A percentile compares a stretch with the other conserved stretches of the same genome.
Conservation (phyloP, 2,329 filamentous ascomycete species). For the Mariannaea elegans region DNA sequence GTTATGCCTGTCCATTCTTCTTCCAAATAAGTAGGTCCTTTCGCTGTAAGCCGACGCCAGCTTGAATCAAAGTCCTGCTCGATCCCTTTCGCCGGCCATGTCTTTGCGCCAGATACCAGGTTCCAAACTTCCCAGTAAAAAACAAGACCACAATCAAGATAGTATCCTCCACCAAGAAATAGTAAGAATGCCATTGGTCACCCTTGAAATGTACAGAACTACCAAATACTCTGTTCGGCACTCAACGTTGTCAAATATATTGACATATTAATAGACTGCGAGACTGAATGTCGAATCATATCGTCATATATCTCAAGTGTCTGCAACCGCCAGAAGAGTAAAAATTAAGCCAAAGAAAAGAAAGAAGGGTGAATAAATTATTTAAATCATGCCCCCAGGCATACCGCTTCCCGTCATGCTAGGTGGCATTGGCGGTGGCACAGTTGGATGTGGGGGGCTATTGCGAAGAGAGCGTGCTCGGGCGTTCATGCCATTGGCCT, state of each 20-base stretch:
- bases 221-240: not conserved
- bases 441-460: slow-evolving; percentile 37
- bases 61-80: slow-evolving; percentile 47
- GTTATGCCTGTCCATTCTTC: slow-evolving; percentile 37
- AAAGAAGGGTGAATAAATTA: slow-evolving; percentile 7
- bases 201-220: slow-evolving; percentile 27
- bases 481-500: slow-evolving; percentile 47
- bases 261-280: slow-evolving; percentile 26
- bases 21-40: slow-evolving; percentile 30
- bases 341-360: slow-evolving; percentile 25
- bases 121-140: slow-evolving; percentile 24
- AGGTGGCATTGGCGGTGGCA: slow-evolving; percentile 39
- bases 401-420: slow-evolving; percentile 43
- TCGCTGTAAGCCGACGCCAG: slow-evolving; percentile 30
- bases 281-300: slow-evolving; percentile 31
- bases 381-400: slow-evolving; percentile 58
- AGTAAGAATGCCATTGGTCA: slow-evolving; percentile 22
- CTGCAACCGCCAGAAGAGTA: slow-evolving; percentile 25
- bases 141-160: slow-evolving; percentile 23
- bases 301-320: slow-evolving; percentile 34
- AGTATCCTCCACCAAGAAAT: slow-evolving; percentile 24
- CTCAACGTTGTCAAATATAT: not conserved
- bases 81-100: slow-evolving; percentile 37
- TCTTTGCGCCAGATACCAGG: slow-evolving; percentile 36
- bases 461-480: slow-evolving; percentile 40